These are phyloP conservation scores for Solanum sitiens DNA, from an alignment of 257 asterid species.

Conservation along the genomic window DNA sequence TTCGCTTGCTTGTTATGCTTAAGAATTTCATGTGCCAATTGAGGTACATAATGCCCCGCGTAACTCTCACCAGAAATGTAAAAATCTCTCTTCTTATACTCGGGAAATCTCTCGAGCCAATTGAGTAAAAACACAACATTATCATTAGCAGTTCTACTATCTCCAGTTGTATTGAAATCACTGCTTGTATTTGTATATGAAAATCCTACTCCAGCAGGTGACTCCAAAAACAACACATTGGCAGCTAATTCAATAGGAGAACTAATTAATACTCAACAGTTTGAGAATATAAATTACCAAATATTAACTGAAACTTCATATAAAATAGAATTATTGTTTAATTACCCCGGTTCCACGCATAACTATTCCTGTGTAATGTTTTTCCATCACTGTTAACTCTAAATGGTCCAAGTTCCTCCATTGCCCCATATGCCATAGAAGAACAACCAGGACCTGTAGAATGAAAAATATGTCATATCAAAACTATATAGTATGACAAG, in stretches of 20 bases:
- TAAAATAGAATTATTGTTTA: background rate
- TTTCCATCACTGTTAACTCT: slow-evolving; percentile 26
- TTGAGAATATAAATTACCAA: background rate
- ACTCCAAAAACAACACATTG: slow-evolving; percentile 38
- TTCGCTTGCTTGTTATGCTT: slow-evolving; percentile 6
- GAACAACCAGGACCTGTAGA: slow-evolving; percentile 50
- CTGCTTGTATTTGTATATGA: slow-evolving; percentile 34
- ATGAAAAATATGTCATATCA: background rate
- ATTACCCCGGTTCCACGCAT: slow-evolving; percentile 32
- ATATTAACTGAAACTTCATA: background rate
- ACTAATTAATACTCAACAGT: background rate
- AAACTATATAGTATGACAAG: background rate
- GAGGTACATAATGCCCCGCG: slow-evolving; percentile 36
- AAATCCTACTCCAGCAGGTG: slow-evolving; percentile 46
- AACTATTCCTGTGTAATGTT: slow-evolving; percentile 20
- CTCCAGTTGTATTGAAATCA: slow-evolving; percentile 15
- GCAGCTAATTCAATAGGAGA: slow-evolving; percentile 12
- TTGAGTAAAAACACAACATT: slow-evolving; percentile 26
- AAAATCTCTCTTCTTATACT: slow-evolving; percentile 25
- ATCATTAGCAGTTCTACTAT: slow-evolving; percentile 22
- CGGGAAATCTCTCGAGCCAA: slow-evolving; percentile 41
- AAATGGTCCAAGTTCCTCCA: slow-evolving; percentile 38
- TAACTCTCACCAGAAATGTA: slow-evolving; percentile 39
- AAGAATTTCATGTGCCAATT: slow-evolving; percentile 22
- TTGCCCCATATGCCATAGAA: slow-evolving; percentile 34